Conservation (phyloP, 2,329 filamentous ascomycete genomes). For the Aspergillus sp. region DNA sequence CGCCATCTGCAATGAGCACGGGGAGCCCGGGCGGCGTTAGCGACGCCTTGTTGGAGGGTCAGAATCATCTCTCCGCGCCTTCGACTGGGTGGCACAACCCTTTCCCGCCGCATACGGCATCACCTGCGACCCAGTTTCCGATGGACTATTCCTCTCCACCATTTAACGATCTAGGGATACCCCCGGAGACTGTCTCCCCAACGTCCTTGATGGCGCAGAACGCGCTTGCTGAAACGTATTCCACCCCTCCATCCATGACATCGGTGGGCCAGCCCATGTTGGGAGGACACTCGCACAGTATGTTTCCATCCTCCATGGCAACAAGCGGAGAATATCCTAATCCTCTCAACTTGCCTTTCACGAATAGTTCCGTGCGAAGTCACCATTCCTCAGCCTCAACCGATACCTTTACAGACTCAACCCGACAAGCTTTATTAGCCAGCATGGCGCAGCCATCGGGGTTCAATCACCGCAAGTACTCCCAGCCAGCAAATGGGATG, state of each 20-base stretch:
- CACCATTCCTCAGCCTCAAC: conserved; percentile 53
- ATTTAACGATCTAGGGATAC: conserved; percentile 66
- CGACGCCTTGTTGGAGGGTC: conserved; percentile 80
- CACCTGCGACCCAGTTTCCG: conserved; percentile 58
- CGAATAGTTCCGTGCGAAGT: conserved; percentile 54
- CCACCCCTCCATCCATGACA: conserved; percentile 66
- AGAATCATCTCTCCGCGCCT: conserved; percentile 49
- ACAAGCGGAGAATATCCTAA: conserved; percentile 38
- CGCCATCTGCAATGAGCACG: conserved; percentile 90
- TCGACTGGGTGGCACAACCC: conserved; percentile 58
- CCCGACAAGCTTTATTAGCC: conserved; percentile 52
- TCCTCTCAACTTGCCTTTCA: conserved; percentile 38
- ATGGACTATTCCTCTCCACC: conserved; percentile 65
- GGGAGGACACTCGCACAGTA: conserved; percentile 51
- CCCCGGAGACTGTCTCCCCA: conserved; percentile 64
- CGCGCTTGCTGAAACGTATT: conserved; percentile 61
- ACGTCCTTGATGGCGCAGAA: conserved; percentile 64
- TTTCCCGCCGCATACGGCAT: conserved; percentile 59
- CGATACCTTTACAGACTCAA: conserved; percentile 58
- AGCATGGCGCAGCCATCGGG: conserved; percentile 52
- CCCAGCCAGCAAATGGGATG: conserved; percentile 48
- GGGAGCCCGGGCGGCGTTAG: conserved; percentile 72
- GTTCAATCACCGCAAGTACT: conserved; percentile 50
- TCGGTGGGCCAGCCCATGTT: conserved; percentile 64
- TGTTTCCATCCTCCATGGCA: conserved; percentile 38